Base-by-base conservation (phyloP, 306 rosid genomes). In the Medicago ruthenica region DNA sequence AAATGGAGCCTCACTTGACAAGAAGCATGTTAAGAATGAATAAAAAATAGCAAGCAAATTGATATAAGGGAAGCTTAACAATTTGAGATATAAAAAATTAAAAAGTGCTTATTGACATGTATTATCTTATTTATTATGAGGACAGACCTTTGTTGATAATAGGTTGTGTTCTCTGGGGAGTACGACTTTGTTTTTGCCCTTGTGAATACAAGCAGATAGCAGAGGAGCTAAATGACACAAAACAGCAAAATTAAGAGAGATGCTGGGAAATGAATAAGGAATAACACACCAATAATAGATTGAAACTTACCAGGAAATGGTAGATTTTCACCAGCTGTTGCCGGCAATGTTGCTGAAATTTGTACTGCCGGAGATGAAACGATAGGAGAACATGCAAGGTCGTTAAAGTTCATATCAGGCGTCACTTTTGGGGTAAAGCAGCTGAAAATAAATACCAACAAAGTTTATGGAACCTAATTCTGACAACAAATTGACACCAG, bases 101-200 rank as follows among this genome's bases (percentile, higher is more conserved):
- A 42, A 55, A 17, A 71, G 42, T 9, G 59, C 17, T n/a, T 37
- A 51, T 36, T 66, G 15, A 60, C 9, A 71, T 60, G 16, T 44
- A 24, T 44, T 17, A 13, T n/a, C 55, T 44, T 44, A 55, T 8
- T 36, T 36, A n/a, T 64, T 31, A 34, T 10, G 20, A 31, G 68
- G 54, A 63, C 85, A 39, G 57, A 81, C 88, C 85, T 69, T 65
- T 9, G 13, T 54, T 47, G 62, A 57, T 64, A 37, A 53, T 17
- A 69, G 70, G 42, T 48, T 12, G 62, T 34, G 12, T 78, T 69
- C 55, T 47, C 50, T 63, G 71, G 75, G 58, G 31, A 55, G 51
- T 53, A 54, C 27, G 48, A 63, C 22, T 68, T 48, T 61, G 34
- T 18, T 37, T 58, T 62, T 54, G 16, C 64, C 70, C 51, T 68